Evolutionary conservation across 2,329 filamentous ascomycete genomes (phyloP).

Genomic region (Aspergillus jensenii): DNA sequence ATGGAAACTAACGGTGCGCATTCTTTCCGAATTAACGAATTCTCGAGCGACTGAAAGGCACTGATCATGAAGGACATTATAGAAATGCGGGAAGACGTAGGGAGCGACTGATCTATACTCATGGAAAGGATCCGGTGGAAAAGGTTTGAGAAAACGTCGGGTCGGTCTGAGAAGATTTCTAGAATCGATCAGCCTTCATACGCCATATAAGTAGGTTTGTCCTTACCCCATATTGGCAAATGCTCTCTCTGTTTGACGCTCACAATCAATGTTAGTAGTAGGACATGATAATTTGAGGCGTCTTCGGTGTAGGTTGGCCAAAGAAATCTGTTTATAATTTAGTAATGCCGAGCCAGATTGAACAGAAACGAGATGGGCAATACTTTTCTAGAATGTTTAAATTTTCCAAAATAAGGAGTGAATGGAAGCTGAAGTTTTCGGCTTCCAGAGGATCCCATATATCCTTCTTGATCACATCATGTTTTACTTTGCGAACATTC

Average conservation of each 20-base stretch:
- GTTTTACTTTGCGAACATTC: conserved; percentile 73
- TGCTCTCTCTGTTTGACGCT: conserved; percentile 88
- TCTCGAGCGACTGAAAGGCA: conserved; percentile 92
- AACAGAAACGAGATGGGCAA: conserved; percentile 14
- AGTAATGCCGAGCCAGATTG: conserved; percentile 10
- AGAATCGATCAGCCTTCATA: conserved; percentile 29
- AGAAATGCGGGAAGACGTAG: conserved; percentile 69
- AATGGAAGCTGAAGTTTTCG: conserved; percentile 73
- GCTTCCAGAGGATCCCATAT: conserved; percentile 88
- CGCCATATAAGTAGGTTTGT: neutral
- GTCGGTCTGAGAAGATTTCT: conserved; percentile 74
- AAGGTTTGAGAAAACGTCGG: conserved; percentile 80
- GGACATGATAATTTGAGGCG: conserved; percentile 85
- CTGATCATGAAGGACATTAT: conserved; percentile 87
- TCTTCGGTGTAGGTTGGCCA: conserved; percentile 92
- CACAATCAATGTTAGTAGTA: conserved; percentile 80
- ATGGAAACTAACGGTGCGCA: conserved; percentile 94
- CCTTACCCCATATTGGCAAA: conserved; percentile 79
- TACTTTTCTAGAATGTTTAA: conserved; percentile 85
- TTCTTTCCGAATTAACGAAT: conserved; percentile 85
- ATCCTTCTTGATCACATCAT: conserved; percentile 77
- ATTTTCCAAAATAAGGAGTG: conserved; percentile 81
- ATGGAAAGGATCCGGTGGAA: conserved; percentile 89
- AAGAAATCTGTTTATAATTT: conserved; percentile 65
- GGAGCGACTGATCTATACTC: conserved; percentile 70